Conservation (phyloP, 2,329 filamentous ascomycete species). For the Myrmaecium sp. region DNA sequence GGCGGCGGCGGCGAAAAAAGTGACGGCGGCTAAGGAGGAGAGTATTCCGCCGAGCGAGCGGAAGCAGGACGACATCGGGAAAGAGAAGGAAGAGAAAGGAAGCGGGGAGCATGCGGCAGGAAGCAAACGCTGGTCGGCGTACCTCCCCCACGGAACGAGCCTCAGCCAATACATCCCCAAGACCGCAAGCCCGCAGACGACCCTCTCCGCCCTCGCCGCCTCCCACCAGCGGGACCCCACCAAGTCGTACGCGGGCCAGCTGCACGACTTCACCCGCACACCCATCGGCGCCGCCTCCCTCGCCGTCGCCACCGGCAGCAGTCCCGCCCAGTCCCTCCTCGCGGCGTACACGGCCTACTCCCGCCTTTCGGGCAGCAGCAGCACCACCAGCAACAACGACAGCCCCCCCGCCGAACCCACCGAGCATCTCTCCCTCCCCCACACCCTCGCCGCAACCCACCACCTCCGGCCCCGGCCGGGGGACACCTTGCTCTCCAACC, state of each 20-base stretch:
- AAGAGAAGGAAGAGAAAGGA: slow-evolving; percentile 8
- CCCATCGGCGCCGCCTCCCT: slow-evolving; percentile 28
- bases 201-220: slow-evolving; percentile 27
- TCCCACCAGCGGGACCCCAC: slow-evolving; percentile 28
- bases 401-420: slow-evolving; percentile 22
- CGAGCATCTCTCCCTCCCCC: slow-evolving; percentile 30
- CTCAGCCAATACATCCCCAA: slow-evolving; percentile 31
- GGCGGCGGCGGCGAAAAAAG: neutral
- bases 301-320: slow-evolving; percentile 27
- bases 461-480: slow-evolving; percentile 24
- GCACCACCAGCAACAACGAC: slow-evolving; percentile 12
- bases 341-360: slow-evolving; percentile 32
- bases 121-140: slow-evolving; percentile 28
- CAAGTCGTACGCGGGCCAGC: slow-evolving; percentile 32
- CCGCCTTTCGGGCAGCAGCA: slow-evolving; percentile 14
- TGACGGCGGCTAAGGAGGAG: neutral
- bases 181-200: slow-evolving; percentile 20
- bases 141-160: slow-evolving; percentile 30
- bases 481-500: slow-evolving; percentile 28
- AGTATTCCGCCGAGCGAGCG: neutral
- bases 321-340: slow-evolving; percentile 29
- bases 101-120: slow-evolving; percentile 15
- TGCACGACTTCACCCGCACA: slow-evolving; percentile 33
- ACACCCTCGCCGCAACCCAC: slow-evolving; percentile 24
- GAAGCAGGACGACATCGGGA: neutral